A percentile compares a stretch with the other conserved stretches of the same genome.
Conservation (phyloP, 257 asterid species). For the Solanum bulbocastanum region DNA sequence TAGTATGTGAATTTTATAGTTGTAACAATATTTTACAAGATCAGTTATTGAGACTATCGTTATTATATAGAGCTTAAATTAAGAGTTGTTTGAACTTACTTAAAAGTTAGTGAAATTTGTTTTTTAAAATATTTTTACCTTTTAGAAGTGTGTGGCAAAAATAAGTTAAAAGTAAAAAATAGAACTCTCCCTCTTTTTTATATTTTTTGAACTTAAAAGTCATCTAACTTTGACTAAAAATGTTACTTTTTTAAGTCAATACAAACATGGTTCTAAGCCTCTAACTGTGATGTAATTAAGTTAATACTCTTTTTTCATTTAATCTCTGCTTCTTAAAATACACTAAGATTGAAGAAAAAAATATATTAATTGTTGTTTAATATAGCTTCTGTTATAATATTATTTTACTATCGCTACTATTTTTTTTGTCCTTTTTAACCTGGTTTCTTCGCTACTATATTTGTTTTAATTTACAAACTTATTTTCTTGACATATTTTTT, state of each 20-base stretch:
- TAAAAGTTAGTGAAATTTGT: too few relatives aligned
- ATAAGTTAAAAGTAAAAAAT: too few relatives aligned
- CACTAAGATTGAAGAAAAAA: neutral
- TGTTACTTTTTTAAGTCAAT: too few relatives aligned
- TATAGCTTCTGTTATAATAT: rapidly evolving
- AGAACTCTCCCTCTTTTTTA: too few relatives aligned
- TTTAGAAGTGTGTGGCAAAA: too few relatives aligned
- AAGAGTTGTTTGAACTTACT: too few relatives aligned
- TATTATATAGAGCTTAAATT: neutral
- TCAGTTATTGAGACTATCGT: neutral
- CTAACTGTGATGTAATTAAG: neutral
- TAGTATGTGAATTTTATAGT: neutral
- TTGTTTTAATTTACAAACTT: neutral
- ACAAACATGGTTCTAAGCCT: rapidly evolving
- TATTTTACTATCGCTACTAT: neutral
- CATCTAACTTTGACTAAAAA: neutral
- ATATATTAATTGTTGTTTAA: neutral
- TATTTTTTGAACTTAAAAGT: neutral
- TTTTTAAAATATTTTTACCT: too few relatives aligned
- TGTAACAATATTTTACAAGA: neutral
- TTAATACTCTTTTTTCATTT: neutral
- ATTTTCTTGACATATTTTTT: too few relatives aligned
- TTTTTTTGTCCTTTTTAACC: too few relatives aligned
- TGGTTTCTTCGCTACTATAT: too few relatives aligned
- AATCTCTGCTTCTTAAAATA: neutral